These are phyloP conservation scores for Agapanthus africanus DNA, from an alignment of 106 monocot genomes.

Conservation along the genomic window DNA sequence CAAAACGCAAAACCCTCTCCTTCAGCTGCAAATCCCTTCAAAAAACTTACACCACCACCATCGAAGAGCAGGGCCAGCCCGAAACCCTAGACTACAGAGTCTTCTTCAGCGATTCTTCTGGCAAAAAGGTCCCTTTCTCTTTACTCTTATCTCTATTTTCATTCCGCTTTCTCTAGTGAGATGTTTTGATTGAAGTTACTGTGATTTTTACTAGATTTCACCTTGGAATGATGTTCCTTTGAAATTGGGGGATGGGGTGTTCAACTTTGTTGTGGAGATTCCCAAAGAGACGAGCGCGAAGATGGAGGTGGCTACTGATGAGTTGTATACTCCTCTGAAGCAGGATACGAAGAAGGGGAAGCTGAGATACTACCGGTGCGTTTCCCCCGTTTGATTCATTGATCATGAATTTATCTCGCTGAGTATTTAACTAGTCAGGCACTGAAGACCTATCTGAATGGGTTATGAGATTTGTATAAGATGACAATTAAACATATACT, in stretches of 20 bases:
- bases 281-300: constrained; percentile 90
- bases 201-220: constrained; percentile 49
- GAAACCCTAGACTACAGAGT: constrained; percentile 92
- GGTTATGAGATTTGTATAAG: no score
- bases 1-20: not conserved
- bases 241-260: constrained; percentile 63
- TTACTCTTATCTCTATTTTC: no score
- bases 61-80: constrained; percentile 63
- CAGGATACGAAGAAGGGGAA: constrained; percentile 99
- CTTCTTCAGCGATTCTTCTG: constrained; percentile 69
- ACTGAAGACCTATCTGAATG: no score
- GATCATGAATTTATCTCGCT: not conserved
- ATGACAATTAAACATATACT: no score
- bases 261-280: constrained; percentile 92
- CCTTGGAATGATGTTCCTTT: constrained; percentile 95
- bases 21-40: constrained; percentile 36
- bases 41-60: constrained; percentile 10
- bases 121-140: constrained; percentile 36
- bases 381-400: not conserved
- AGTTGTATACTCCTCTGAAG: constrained; percentile 86
- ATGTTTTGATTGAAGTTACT: no score
- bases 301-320: constrained; percentile 97
- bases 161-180: no score
- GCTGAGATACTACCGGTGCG: constrained; percentile 95
- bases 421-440: no score